A percentile compares a stretch with the other conserved stretches of the same genome.
Evolutionary conservation across 495 filamentous ascomycete species (phyloP).

Genomic region (Aspergillus egyptiacus): DNA sequence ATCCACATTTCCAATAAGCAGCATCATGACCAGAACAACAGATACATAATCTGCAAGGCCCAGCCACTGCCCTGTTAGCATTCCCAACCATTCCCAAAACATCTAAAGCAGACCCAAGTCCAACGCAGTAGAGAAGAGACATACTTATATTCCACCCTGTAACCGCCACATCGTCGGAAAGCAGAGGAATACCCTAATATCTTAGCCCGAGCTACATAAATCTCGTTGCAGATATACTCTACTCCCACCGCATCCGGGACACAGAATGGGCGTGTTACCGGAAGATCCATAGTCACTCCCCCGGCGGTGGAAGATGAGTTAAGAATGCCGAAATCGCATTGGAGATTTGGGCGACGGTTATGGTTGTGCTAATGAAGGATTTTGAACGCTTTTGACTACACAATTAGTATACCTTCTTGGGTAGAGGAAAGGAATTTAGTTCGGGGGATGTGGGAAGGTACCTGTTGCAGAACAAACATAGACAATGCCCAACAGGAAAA

Average conservation of each 20-base stretch:
- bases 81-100: conserved; percentile 12
- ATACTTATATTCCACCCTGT: conserved; percentile 26
- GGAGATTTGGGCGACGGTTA: conserved; percentile 25
- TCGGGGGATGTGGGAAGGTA: conserved; percentile 1
- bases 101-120: conserved; percentile 16
- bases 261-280: conserved; percentile 11
- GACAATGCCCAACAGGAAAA: conserved; percentile 25
- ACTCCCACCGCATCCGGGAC: conserved; percentile 14
- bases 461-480: conserved; percentile 28
- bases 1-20: conserved; percentile 21
- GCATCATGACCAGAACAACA: conserved; percentile 25
- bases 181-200: conserved; percentile 23
- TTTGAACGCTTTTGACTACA: conserved; percentile 26
- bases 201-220: conserved; percentile 16
- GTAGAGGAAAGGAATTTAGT: not conserved
- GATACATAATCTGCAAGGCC: conserved; percentile 25
- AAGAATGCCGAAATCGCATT: conserved; percentile 23
- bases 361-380: conserved; percentile 23
- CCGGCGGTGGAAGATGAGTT: conserved; percentile 17
- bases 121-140: conserved; percentile 15
- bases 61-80: not conserved
- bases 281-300: conserved; percentile 15
- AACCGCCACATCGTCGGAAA: conserved; percentile 22
- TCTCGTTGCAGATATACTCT: conserved; percentile 18
- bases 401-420: no score